phyloP scores from a whole-genome alignment of 352 stramenopile genomes.

The Thraustochytrium striatum region DNA sequence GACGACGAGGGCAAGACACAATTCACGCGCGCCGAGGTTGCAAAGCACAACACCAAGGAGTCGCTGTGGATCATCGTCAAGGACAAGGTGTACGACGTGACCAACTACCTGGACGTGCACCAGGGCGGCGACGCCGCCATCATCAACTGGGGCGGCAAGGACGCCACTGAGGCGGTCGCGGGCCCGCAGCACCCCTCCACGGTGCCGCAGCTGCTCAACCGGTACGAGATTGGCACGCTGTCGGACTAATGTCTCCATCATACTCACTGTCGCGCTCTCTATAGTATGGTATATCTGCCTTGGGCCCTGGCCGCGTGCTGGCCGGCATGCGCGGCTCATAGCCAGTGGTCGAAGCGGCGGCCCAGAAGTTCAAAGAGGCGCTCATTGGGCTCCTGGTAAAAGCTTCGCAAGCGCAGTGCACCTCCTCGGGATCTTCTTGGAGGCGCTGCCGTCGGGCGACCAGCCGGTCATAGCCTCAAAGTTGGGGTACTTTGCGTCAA shows the following conservation, averaged over 20 bases:
- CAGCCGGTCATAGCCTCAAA: conserved; percentile 31
- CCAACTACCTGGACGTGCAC: conserved; percentile 69
- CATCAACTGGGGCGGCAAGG: conserved; percentile 40
- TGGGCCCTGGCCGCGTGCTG: too few species aligned
- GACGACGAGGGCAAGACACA: conserved; percentile 51
- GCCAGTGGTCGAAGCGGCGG: conserved; percentile 5
- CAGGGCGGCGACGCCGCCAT: conserved; percentile 61
- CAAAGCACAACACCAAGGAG: conserved; percentile 67
- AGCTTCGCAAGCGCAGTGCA: background rate
- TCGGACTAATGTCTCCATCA: conserved; percentile 6
- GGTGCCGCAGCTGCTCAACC: conserved; percentile 39
- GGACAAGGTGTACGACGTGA: conserved; percentile 83
- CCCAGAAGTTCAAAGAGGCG: conserved; percentile 28
- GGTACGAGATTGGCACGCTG: conserved; percentile 39
- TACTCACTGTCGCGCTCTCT: too few species aligned
- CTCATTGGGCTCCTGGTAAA: conserved; percentile 29
- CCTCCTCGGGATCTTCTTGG: conserved; percentile 1
- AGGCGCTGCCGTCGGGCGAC: background rate
- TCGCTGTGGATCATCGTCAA: conserved; percentile 81
- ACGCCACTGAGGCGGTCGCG: conserved; percentile 33
- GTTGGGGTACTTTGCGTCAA: conserved; percentile 4
- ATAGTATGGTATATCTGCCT: too few species aligned
- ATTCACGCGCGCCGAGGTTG: conserved; percentile 71
- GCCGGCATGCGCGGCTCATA: background rate
- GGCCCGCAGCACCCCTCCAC: conserved; percentile 44